Base-by-base conservation (phyloP, 495 filamentous ascomycete genomes). In the Penicillium alfredii region DNA sequence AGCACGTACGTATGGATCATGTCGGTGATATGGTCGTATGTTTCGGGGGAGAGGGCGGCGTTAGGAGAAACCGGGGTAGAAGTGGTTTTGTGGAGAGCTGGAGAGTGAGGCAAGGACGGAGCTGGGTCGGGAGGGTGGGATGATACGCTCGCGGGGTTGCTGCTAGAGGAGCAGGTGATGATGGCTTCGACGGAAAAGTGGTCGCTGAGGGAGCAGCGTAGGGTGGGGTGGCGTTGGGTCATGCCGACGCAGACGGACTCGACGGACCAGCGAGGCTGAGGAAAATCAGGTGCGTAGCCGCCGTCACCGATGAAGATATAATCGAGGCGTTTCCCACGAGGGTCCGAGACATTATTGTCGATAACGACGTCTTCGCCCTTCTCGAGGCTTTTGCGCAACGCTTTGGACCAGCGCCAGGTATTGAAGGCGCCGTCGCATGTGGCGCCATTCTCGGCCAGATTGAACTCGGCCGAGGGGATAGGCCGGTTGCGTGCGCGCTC, bases 361-460 rank as follows among this genome's bases (percentile, higher is more conserved):
- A 85, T 59, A 3, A 48, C 44, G 5, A 73, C 55, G 6, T 77
- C 71, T 25, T 76, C 59, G 10, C 81, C 80, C 49, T 73, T 78
- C 11, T 66, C 62, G 0, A 89, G 65, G 9, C 64, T 60, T 35
- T 79, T 79, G 32, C 65, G 71, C 39, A 76, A 73, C 22, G 60
- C 56, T 53, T 84, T 77, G 15, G 77, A 60, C 92, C 93, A 97
- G 15, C 88, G 72, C 92, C 93, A 98, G 1, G 90, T 95, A 64
- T 97, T 97, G 44, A 82, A 76, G 6, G 74, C 74, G 31, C 79
- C 79, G 51, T 96, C 87, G 49, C 88, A 95, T 0, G 93, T 92
- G 4, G 85, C 78, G 2, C 92, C 92, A 49, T 95, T 90, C 31
- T 81, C 77, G 4, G 53, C 48, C 12, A 96, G 58, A 55, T 94